Conservation (phyloP, 805 yeast species). For the Yamadazyma takamatsuzukensis region DNA sequence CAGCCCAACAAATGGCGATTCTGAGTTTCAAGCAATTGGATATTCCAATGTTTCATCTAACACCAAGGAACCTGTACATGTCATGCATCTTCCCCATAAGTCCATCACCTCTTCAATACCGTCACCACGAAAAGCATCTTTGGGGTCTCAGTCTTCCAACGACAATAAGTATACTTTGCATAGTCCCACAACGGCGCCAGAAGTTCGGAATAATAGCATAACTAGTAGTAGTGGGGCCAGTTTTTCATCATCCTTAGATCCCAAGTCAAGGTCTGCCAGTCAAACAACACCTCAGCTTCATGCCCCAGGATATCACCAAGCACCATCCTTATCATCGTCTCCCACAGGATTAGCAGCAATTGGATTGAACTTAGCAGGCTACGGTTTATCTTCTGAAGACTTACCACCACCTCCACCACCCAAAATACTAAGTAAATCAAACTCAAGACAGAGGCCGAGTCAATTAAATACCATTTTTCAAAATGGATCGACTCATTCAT, state of each 20-base stretch:
- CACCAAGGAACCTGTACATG: constrained; percentile 28
- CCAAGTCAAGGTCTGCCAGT: constrained; percentile 9
- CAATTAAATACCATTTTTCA: background rate
- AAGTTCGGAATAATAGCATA: constrained; percentile 6
- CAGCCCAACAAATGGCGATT: constrained; percentile 2
- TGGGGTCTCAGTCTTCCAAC: constrained; percentile 7
- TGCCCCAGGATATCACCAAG: constrained; percentile 1
- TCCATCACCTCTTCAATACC: background rate
- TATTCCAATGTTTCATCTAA: constrained; percentile 23
- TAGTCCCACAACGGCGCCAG: constrained; percentile 1
- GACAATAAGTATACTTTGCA: constrained; percentile 4
- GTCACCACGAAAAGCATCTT: constrained; percentile 7
- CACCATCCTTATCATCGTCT: too few species aligned
- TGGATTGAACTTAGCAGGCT: constrained; percentile 27
- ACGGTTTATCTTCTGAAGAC: constrained; percentile 25
- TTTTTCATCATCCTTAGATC: constrained; percentile 10
- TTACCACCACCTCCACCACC: constrained; percentile 19
- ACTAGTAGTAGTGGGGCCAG: constrained; percentile 9
- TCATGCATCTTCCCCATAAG: constrained; percentile 20
- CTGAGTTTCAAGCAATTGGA: constrained; percentile 32
- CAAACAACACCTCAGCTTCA: too few species aligned
- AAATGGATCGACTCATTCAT: background rate
- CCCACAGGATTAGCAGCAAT: constrained; percentile 16
- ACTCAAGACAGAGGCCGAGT: background rate
- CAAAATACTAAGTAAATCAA: constrained; percentile 4